Base-by-base conservation (phyloP, 257 asterid genomes). In the Salvia splendens region DNA sequence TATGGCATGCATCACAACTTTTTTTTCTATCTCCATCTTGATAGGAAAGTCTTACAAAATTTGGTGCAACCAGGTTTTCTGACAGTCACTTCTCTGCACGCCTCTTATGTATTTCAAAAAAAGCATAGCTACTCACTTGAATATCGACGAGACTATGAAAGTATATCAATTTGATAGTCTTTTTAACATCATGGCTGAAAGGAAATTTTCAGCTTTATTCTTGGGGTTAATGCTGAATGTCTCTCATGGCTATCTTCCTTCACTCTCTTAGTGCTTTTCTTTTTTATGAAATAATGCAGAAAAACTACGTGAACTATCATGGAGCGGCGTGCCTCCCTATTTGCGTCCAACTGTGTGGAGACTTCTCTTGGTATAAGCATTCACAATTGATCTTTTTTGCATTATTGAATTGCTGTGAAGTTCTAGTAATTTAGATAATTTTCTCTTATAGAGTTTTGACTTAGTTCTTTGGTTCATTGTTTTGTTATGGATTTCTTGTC, bases 271-370 rank as follows among this genome's bases (percentile, higher is more conserved):
- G 10, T 61, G 16, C 35, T 36, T 70, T 42, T 20, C 40, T 58
- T 45, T 62, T 45, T 42, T 51, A 42, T 52, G 42, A 12, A 35
- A n/a, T 63, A 64, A 16, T 79, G 84, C 89, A 92, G 99, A 93
- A 75, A 93, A 87, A 75, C 68, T 94, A 76, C 97, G 97, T 47
- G 99, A 91, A 69, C 73, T 88, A 69, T 84, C 99, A 68, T 94
- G 99, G 99, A 94, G 92, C 83, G 99, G 99, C 61, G 85, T 94
- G 68, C 99, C 99, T 30, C 83, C 89, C 15, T 83, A 94, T 84
- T 52, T 90, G 78, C 96, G 99, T 50, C 99, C 99, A 49, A 81
- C 82, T 36, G 87, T 94, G 17, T 94, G 99, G 99, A 81, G 96
- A 73, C 96, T 94, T 82, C 95, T 94, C 71, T 82, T 94, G 99